Evolutionary conservation across 805 yeast genomes (phyloP).

Genomic region (Starmerella tilneyi): DNA sequence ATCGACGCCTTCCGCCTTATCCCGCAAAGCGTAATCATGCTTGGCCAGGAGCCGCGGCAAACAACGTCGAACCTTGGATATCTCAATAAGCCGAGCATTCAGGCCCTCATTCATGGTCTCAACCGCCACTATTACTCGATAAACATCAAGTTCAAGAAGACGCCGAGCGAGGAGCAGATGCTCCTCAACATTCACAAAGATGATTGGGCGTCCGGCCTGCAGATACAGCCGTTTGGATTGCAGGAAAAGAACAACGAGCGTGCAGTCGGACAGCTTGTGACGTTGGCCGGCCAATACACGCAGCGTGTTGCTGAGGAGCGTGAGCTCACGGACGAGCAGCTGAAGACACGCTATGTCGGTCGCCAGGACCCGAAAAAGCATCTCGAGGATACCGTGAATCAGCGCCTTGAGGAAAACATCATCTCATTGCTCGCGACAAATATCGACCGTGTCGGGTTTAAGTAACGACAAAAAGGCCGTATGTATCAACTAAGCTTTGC

Average conservation of each 20-base stretch:
- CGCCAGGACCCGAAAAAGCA: conserved; percentile 99
- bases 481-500: too few species aligned
- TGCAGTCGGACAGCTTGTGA: conserved; percentile 68
- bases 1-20: conserved; percentile 96
- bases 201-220: conserved; percentile 90
- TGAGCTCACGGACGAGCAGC: conserved; percentile 74
- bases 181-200: conserved; percentile 85
- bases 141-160: conserved; percentile 88
- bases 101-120: conserved; percentile 91
- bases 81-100: conserved; percentile 90
- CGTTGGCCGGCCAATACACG: conserved; percentile 80
- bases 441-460: conserved; percentile 82
- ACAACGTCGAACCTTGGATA: conserved; percentile 93
- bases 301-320: conserved; percentile 87
- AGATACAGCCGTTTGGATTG: conserved; percentile 61
- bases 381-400: conserved; percentile 76
- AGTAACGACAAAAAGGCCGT: conserved; percentile 32
- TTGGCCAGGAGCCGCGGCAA: conserved; percentile 97
- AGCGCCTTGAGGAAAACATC: conserved; percentile 78
- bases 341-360: conserved; percentile 93
- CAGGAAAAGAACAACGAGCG: conserved; percentile 68
- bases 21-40: conserved; percentile 75
- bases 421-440: conserved; percentile 79
- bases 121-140: conserved; percentile 94
- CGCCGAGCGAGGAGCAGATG: conserved; percentile 87